Evolutionary conservation across 306 rosid species (phyloP).

Genomic region (Pachyrhizus erosus): DNA sequence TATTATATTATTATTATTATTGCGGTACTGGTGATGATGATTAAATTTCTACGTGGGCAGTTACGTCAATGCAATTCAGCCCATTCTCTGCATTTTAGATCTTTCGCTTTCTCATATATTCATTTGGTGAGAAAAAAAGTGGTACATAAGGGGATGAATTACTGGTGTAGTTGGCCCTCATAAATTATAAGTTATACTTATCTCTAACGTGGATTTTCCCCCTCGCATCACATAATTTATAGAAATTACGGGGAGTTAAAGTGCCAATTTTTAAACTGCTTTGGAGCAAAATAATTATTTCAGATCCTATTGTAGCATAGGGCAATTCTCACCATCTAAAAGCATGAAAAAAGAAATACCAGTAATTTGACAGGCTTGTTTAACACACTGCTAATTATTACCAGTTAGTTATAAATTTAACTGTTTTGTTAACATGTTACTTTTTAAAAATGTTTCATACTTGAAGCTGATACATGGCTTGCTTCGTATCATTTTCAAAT

Average conservation of each 20-base stretch:
- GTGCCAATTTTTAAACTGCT: background rate
- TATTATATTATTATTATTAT: background rate
- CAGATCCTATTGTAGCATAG: background rate
- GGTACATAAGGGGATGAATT: background rate
- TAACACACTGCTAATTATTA: background rate
- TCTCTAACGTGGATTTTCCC: background rate
- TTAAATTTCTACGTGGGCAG: background rate
- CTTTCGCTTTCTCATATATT: background rate
- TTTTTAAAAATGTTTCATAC: background rate
- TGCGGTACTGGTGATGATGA: background rate
- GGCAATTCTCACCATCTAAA: background rate
- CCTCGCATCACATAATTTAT: background rate
- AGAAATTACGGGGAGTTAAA: background rate
- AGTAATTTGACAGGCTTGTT: background rate
- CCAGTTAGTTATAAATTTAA: background rate
- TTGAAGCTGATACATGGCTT: background rate
- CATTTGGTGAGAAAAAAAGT: background rate
- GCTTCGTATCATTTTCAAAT: background rate
- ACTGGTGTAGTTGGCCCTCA: background rate
- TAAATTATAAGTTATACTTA: background rate
- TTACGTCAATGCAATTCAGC: background rate
- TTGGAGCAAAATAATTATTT: background rate
- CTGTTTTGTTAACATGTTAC: background rate
- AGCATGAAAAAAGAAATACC: background rate
- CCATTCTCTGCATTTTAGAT: background rate